Evolutionary conservation across 2,329 filamentous ascomycete species (phyloP).

Genomic region (Zasmidium citrigriseum): DNA sequence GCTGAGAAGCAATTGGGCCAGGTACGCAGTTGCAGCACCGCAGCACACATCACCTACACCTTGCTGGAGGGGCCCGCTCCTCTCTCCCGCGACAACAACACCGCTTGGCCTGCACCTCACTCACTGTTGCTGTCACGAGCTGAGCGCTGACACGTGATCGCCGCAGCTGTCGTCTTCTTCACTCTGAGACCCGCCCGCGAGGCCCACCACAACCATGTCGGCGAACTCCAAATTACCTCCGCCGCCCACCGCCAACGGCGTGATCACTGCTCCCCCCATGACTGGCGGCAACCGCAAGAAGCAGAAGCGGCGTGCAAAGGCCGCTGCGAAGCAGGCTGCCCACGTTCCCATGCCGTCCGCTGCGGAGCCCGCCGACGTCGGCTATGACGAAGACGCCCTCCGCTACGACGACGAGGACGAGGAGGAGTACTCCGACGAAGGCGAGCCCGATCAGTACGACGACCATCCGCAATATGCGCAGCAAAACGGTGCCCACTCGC

Average conservation of each 20-base stretch:
- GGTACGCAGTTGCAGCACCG: too few species aligned
- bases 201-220: conserved; percentile 27
- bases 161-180: conserved; percentile 11
- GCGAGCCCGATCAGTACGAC: conserved; percentile 23
- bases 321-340: conserved; percentile 66
- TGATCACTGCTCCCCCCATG: conserved; percentile 36
- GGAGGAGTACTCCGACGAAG: conserved; percentile 35
- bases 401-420: conserved; percentile 44
- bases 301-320: conserved; percentile 86
- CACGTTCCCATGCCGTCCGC: conserved; percentile 35
- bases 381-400: conserved; percentile 44
- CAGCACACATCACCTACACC: not conserved
- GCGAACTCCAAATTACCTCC: conserved; percentile 28
- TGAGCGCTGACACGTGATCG: conserved; percentile 17
- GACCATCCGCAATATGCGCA: conserved; percentile 34
- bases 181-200: conserved; percentile 31
- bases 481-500: conserved; percentile 42
- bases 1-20: too few species aligned
- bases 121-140: conserved; percentile 9
- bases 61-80: not conserved
- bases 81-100: not conserved
- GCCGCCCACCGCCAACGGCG: conserved; percentile 38
- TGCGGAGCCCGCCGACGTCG: conserved; percentile 34
- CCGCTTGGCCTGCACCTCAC: conserved; percentile 3
- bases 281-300: conserved; percentile 82